Conservation (phyloP, 2,329 filamentous ascomycete species). For the Tolypocladium album region DNA sequence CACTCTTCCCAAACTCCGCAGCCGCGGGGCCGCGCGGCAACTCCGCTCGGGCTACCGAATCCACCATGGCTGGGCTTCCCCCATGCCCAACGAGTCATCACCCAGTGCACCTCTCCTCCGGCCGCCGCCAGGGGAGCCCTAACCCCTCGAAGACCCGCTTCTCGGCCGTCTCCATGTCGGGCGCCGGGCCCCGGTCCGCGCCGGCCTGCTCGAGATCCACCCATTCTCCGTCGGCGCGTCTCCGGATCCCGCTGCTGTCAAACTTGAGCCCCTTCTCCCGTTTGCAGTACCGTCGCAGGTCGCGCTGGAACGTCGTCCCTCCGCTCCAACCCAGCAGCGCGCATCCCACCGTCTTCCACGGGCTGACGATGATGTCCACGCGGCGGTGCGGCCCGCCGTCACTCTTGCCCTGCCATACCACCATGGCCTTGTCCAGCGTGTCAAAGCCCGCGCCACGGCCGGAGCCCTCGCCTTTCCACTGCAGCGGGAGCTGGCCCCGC, state of each 20-base stretch:
- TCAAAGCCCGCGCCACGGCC: constrained; percentile 58
- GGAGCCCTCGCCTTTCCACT: constrained; percentile 34
- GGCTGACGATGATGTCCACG: constrained; percentile 84
- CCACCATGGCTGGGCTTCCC: not conserved
- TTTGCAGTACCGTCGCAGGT: constrained; percentile 72
- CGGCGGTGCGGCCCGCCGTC: constrained; percentile 52
- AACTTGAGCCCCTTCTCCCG: constrained; percentile 68
- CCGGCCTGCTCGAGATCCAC: constrained; percentile 55
- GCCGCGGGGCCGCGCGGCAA: not conserved
- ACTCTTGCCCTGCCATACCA: constrained; percentile 64
- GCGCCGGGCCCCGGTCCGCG: constrained; percentile 29
- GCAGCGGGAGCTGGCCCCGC: constrained; percentile 52
- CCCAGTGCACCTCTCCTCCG: constrained; percentile 58
- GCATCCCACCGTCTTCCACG: constrained; percentile 82
- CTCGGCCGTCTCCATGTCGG: constrained; percentile 64
- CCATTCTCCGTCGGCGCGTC: constrained; percentile 51
- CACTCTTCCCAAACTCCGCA: not conserved
- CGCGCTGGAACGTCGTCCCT: constrained; percentile 81
- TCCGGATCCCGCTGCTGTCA: constrained; percentile 77
- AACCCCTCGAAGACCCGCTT: constrained; percentile 69
- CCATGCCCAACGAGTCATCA: constrained; percentile 18
- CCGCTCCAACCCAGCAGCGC: constrained; percentile 83
- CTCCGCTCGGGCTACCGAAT: not conserved
- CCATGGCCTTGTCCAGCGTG: constrained; percentile 79
- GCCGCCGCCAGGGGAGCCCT: constrained; percentile 54